Conservation (phyloP, 2,329 filamentous ascomycete species). For the Aureobasidium musti region DNA sequence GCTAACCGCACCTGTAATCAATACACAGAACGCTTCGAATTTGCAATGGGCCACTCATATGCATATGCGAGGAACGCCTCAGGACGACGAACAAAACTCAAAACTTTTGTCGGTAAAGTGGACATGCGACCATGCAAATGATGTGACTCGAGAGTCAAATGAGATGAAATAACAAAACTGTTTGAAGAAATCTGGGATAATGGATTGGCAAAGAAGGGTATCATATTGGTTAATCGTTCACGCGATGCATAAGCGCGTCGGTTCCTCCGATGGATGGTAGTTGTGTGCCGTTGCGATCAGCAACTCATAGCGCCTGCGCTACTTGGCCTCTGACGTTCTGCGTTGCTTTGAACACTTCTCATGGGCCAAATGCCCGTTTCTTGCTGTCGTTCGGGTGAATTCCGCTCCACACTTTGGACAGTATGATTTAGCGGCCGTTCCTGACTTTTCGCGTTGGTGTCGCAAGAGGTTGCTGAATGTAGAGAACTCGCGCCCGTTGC, state of each 20-base stretch:
- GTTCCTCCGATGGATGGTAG: constrained; percentile 12
- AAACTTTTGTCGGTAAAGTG: constrained; percentile 11
- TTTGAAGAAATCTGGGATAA: background rate
- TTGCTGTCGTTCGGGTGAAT: constrained; percentile 84
- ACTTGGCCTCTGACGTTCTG: constrained; percentile 48
- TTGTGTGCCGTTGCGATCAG: constrained; percentile 13
- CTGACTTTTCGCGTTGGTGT: constrained; percentile 92
- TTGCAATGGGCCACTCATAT: constrained; percentile 12
- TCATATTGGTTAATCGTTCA: constrained; percentile 18
- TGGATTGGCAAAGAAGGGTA: constrained; percentile 29
- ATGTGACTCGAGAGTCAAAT: constrained; percentile 11
- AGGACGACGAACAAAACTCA: background rate
- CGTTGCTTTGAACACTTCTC: constrained; percentile 84
- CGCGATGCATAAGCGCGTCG: constrained; percentile 4
- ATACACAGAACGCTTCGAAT: constrained; percentile 19
- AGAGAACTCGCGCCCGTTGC: constrained; percentile 92
- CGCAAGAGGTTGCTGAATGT: constrained; percentile 93
- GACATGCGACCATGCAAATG: background rate
- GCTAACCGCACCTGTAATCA: constrained; percentile 23
- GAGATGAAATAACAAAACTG: background rate
- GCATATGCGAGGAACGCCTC: constrained; percentile 15
- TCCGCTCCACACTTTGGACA: constrained; percentile 92
- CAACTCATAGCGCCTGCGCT: constrained; percentile 28
- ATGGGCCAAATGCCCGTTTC: constrained; percentile 82
- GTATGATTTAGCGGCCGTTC: constrained; percentile 81